Evolutionary conservation across 2,329 filamentous ascomycete genomes (phyloP).

Genomic region (Colletotrichum lupini): DNA sequence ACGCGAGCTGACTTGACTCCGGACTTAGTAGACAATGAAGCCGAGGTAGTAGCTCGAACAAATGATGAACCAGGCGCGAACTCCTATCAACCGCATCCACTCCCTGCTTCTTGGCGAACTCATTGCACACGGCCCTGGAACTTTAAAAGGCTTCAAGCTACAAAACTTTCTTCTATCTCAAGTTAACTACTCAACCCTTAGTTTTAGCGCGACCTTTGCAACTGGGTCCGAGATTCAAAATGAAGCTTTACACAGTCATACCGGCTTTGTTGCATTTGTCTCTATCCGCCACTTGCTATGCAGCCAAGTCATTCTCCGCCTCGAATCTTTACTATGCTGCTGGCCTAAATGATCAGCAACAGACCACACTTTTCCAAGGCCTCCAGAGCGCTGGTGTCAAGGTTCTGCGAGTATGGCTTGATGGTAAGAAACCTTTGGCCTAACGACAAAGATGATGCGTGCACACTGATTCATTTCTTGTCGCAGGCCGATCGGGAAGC

Average conservation of each 20-base stretch:
- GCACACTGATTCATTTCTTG: neutral
- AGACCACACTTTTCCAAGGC: constrained; percentile 36
- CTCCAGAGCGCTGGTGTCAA: constrained; percentile 30
- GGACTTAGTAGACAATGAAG: neutral
- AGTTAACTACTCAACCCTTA: too few relatives aligned
- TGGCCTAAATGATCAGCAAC: constrained; percentile 38
- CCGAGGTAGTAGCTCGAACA: neutral
- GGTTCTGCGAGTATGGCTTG: neutral
- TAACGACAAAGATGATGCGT: neutral
- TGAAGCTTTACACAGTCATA: neutral
- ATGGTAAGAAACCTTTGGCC: neutral
- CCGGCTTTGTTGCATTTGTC: neutral
- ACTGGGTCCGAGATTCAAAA: neutral
- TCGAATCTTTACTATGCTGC: constrained; percentile 44
- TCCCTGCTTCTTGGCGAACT: neutral
- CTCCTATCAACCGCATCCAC: neutral
- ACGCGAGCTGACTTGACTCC: neutral
- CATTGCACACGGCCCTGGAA: neutral
- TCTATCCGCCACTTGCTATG: neutral
- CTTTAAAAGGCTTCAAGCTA: neutral
- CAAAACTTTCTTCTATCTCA: too few relatives aligned
- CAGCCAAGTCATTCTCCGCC: constrained; percentile 36
- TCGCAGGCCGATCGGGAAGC: neutral
- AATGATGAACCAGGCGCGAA: neutral
- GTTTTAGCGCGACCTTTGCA: neutral